Evolutionary conservation across 345 rosid genomes (phyloP).

Genomic region (Ceriops tagal): DNA sequence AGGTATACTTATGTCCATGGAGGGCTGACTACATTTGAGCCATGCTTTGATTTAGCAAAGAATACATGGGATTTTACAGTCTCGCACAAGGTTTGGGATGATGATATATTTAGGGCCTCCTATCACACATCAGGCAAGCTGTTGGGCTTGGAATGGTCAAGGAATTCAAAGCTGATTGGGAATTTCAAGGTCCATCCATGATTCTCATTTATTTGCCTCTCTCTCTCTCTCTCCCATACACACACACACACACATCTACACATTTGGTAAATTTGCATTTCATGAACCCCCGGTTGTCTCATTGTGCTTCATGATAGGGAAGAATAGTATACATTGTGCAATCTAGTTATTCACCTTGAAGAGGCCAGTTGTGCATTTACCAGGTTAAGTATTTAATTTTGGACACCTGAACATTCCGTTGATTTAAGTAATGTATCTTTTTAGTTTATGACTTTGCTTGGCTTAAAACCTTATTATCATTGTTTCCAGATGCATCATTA

Average conservation of each 20-base stretch:
- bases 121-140: slow-evolving; percentile 72
- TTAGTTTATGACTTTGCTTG: background rate
- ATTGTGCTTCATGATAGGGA: too few species aligned
- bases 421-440: background rate
- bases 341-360: too few species aligned
- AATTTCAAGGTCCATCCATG: slow-evolving; percentile 54
- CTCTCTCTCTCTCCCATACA: too few species aligned
- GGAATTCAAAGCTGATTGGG: slow-evolving; percentile 55
- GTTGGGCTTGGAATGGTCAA: slow-evolving; percentile 77
- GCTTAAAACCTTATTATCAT: background rate
- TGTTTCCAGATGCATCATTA: background rate
- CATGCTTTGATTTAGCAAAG: slow-evolving; percentile 68
- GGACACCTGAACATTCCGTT: background rate
- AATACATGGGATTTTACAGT: slow-evolving; percentile 81
- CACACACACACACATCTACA: background rate
- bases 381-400: background rate
- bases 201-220: slow-evolving; percentile 1
- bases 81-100: slow-evolving; percentile 53
- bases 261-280: background rate
- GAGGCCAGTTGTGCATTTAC: too few species aligned
- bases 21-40: slow-evolving; percentile 70
- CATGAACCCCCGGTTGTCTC: background rate
- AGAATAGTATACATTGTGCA: too few species aligned
- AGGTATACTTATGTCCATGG: slow-evolving; percentile 69
- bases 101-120: slow-evolving; percentile 62